phyloP scores from a whole-genome alignment of 331 rosid species.

The Cydonia oblonga region DNA sequence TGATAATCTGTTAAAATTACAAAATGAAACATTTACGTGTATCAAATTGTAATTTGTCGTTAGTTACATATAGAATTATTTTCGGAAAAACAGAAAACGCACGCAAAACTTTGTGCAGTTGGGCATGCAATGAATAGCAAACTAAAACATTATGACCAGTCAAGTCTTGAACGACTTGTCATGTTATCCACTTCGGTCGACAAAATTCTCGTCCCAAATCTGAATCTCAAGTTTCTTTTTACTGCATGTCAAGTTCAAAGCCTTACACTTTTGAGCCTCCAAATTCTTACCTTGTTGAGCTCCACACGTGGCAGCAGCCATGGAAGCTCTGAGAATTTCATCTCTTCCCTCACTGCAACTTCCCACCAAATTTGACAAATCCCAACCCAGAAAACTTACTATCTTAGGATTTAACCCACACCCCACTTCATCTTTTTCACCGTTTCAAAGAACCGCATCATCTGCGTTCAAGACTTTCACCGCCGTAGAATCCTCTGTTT shows the following conservation, averaged over 20 bases:
- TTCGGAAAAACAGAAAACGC: too few species aligned
- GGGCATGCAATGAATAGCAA: not conserved
- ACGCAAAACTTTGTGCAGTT: too few species aligned
- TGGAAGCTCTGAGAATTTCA: conserved; percentile 43
- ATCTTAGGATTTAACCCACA: conserved; percentile 7
- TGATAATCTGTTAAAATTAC: too few species aligned
- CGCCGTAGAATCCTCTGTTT: conserved; percentile 37
- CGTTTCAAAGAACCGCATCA: not conserved
- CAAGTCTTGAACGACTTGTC: not conserved
- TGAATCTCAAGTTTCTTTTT: not conserved
- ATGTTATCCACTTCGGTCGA: not conserved
- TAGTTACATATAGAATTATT: not conserved
- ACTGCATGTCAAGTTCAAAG: too few species aligned
- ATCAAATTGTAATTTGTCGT: too few species aligned
- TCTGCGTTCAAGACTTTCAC: conserved; percentile 37
- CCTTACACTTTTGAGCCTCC: too few species aligned
- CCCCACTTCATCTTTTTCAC: conserved; percentile 12
- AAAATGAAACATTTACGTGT: rapidly evolving
- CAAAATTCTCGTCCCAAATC: not conserved
- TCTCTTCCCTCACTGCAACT: conserved; percentile 30
- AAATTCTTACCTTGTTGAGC: conserved; percentile 3
- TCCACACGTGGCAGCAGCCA: conserved; percentile 8
- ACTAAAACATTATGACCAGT: not conserved
- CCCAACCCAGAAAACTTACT: conserved; percentile 17
- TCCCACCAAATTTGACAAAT: conserved; percentile 13